A percentile compares a stretch with the other conserved stretches of the same genome.
phyloP scores from a whole-genome alignment of 495 filamentous ascomycete genomes.

The Evansstolkia leycettana region DNA sequence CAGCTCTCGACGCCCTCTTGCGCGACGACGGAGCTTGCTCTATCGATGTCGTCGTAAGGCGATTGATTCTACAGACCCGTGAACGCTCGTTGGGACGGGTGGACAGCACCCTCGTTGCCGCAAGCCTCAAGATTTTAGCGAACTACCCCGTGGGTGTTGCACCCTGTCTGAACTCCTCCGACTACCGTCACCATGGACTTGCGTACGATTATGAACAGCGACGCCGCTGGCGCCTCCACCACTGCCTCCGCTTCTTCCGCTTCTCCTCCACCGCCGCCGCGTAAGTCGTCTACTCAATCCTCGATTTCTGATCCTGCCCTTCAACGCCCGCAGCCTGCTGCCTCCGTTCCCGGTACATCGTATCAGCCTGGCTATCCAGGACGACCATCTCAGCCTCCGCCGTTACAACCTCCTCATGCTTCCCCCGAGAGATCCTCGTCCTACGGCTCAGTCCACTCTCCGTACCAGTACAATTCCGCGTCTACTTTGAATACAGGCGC shows the following conservation, averaged over 20 bases:
- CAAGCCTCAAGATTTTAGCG: no score
- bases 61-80: background rate
- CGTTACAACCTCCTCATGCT: conserved; percentile 25
- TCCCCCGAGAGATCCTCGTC: conserved; percentile 30
- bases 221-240: conserved; percentile 26
- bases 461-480: conserved; percentile 31
- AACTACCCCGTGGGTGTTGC: conserved; percentile 4
- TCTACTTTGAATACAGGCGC: conserved; percentile 20
- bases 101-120: background rate
- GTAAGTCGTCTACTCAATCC: conserved; percentile 10
- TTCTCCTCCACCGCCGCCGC: conserved; percentile 11
- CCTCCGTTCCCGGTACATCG: conserved; percentile 6
- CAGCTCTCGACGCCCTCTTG: conserved; percentile 1
- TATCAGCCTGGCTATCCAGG: conserved; percentile 19
- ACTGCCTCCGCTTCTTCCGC: no score
- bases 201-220: conserved; percentile 41
- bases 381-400: conserved; percentile 29
- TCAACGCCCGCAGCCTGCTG: conserved; percentile 16
- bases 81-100: background rate
- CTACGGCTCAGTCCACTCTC: conserved; percentile 30
- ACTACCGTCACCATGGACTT: conserved; percentile 35
- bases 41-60: background rate
- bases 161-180: conserved; percentile 11
- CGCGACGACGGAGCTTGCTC: background rate
- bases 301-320: conserved; percentile 10